Percentiles rank a stretch among this genome's conserved stretches.
These are phyloP conservation scores for Oenanthe sinensis DNA, from an alignment of 129 eudicot species.

Conservation along the genomic window DNA sequence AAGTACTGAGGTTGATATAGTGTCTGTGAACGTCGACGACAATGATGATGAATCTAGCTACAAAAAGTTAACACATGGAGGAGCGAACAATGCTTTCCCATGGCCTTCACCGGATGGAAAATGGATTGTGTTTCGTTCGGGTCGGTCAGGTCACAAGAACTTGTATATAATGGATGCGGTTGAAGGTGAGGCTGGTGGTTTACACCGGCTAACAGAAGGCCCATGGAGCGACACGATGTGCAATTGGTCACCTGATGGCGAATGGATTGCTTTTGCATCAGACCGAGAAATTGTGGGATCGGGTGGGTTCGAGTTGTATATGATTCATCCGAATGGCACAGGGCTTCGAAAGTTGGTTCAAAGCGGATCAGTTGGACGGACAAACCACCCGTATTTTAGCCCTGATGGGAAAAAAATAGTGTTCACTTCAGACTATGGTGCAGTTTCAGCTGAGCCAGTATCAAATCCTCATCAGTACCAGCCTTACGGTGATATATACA, in stretches of 20 bases:
- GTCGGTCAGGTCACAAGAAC: slow-evolving; percentile 76
- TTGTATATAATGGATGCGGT: slow-evolving; percentile 76
- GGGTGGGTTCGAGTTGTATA: slow-evolving; percentile 62
- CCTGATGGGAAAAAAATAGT: slow-evolving; percentile 60
- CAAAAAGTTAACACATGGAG: slow-evolving; percentile 51
- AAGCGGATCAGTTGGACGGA: slow-evolving; percentile 65
- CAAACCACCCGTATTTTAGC: slow-evolving; percentile 86
- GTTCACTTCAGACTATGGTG: slow-evolving; percentile 81
- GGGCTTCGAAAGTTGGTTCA: slow-evolving; percentile 63
- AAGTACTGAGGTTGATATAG: slow-evolving; percentile 54
- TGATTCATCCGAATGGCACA: slow-evolving; percentile 83
- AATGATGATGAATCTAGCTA: slow-evolving; percentile 20
- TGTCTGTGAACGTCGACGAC: slow-evolving; percentile 53
- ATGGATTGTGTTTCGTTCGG: slow-evolving; percentile 71
- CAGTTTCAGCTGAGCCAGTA: slow-evolving; percentile 86
- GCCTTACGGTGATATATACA: slow-evolving; percentile 79
- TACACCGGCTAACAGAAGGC: slow-evolving; percentile 43
- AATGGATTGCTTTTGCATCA: slow-evolving; percentile 78
- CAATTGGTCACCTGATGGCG: slow-evolving; percentile 89
- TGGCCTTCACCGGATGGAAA: slow-evolving; percentile 90
- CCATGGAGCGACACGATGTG: slow-evolving; percentile 90
- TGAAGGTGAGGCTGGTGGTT: slow-evolving; percentile 51
- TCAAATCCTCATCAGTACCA: slow-evolving; percentile 77
- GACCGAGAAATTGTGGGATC: slow-evolving; percentile 72
- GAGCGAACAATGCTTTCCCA: slow-evolving; percentile 81